Base-by-base conservation (phyloP, 1,139 yeast genomes). In the Sugiyamaella neomexicana region DNA sequence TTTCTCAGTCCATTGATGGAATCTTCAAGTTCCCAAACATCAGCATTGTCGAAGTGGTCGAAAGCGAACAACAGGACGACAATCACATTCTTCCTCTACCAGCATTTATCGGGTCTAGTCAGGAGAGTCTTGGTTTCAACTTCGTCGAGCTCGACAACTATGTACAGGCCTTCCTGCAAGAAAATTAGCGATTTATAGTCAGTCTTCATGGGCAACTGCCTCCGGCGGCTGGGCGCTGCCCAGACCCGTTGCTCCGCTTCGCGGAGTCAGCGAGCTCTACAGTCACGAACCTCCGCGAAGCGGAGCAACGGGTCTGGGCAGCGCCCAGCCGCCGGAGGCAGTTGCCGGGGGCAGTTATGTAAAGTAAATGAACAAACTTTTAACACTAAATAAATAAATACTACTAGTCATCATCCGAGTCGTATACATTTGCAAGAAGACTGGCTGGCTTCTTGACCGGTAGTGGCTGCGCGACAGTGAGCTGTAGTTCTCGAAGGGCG, bases 121-220 rank as follows among this genome's bases (percentile, higher is more conserved):
- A 42, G 9, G 52, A 42, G 15, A 42, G 36, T 9, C 37, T 52
- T 9, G 55, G 47, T 2, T 36, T 47, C 32, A 47, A 45, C 17
- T 52, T 52, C 31, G 47, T 47, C 25, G 55, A 52, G 48, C 49
- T 52, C 10, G 55, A 52, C 25, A 38, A 49, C 32, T 46, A 52
- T 23, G 55, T 47, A 29, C 52, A 47, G 25, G 55, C 47, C 2
- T 46, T 37, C 15, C 20, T 49, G 10, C 41, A 49, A 10, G 45
- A 45, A 20, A 45, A 23, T 16, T 45, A 34, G 16, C n/a, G n/a
- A n/a, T n/a, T n/a, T n/a, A n/a, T n/a, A n/a, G n/a, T n/a, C n/a
- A 29, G 32, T 29, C n/a, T n/a, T n/a, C n/a, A n/a, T n/a, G n/a
- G n/a, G n/a, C n/a, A n/a, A n/a, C n/a, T 20, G 25, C 25, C 25